These are phyloP conservation scores for Dactylonectria estremocensis DNA, from an alignment of 2,329 filamentous ascomycete genomes.

Conservation along the genomic window DNA sequence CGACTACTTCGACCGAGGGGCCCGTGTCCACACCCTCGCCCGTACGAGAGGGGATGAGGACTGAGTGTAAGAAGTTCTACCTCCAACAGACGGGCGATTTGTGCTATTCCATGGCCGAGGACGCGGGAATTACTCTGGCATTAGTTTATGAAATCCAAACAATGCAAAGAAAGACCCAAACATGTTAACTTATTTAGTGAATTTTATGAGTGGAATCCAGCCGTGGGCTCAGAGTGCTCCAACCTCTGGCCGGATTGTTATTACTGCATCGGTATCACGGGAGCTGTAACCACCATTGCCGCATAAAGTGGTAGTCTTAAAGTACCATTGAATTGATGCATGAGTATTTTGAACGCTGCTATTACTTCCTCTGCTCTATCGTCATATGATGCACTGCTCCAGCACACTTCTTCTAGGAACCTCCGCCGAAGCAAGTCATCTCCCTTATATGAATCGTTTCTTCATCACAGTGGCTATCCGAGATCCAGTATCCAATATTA, in stretches of 20 bases:
- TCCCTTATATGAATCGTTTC: neutral
- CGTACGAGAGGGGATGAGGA: conserved; percentile 48
- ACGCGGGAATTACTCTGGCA: neutral
- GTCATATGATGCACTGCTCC: neutral
- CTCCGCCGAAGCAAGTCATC: neutral
- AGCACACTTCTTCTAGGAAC: neutral
- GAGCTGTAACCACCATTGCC: neutral
- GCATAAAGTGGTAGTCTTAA: no score
- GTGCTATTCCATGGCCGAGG: conserved; percentile 36
- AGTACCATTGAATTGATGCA: no score
- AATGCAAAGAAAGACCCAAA: neutral
- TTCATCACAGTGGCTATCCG: neutral
- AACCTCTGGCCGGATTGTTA: conserved; percentile 13
- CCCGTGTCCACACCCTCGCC: conserved; percentile 47
- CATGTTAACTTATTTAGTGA: neutral
- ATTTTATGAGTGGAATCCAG: conserved; percentile 40
- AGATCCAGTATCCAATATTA: neutral
- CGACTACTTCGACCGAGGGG: conserved; percentile 11
- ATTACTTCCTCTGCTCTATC: neutral
- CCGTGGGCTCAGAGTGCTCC: neutral
- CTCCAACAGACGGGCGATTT: conserved; percentile 42
- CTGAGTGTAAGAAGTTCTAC: conserved; percentile 51
- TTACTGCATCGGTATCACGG: conserved; percentile 5
- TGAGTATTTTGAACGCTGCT: neutral
- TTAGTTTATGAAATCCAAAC: neutral